phyloP scores from a whole-genome alignment of 495 filamentous ascomycete genomes.

The Thermothielavioides terrestris region DNA sequence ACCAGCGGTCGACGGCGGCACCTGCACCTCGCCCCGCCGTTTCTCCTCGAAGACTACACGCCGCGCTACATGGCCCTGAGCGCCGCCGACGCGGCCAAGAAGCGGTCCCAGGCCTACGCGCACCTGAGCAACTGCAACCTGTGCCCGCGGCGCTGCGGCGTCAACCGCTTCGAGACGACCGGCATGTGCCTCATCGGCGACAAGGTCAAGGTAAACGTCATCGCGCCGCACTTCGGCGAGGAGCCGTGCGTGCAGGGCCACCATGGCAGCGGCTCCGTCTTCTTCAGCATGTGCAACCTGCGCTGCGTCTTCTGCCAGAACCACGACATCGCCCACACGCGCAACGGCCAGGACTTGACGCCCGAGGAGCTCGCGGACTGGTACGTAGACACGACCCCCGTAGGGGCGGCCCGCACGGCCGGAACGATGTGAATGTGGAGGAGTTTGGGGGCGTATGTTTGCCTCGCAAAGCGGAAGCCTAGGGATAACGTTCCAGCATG shows the following conservation, averaged over 20 bases:
- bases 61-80: conserved; percentile 57
- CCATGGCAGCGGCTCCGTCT: conserved; percentile 64
- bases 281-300: conserved; percentile 66
- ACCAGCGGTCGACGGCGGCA: no score
- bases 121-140: conserved; percentile 68
- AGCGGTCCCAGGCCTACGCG: conserved; percentile 56
- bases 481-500: no score
- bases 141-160: conserved; percentile 62
- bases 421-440: no score
- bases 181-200: conserved; percentile 67
- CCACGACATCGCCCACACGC: conserved; percentile 66
- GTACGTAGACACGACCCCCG: no score
- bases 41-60: conserved; percentile 63
- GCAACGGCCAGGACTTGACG: conserved; percentile 64
- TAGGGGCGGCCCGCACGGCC: no score
- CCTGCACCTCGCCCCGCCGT: conserved; percentile 67
- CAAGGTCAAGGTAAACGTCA: conserved; percentile 63
- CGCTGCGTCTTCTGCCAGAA: conserved; percentile 80
- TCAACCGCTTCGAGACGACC: conserved; percentile 63
- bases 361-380: conserved; percentile 58
- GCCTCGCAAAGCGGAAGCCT: no score
- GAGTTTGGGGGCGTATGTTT: no score
- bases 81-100: conserved; percentile 50
- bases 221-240: conserved; percentile 67
- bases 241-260: conserved; percentile 63